These are phyloP conservation scores for Eleusine indica DNA, from an alignment of 176 grass and related monocot species.

Conservation along the genomic window DNA sequence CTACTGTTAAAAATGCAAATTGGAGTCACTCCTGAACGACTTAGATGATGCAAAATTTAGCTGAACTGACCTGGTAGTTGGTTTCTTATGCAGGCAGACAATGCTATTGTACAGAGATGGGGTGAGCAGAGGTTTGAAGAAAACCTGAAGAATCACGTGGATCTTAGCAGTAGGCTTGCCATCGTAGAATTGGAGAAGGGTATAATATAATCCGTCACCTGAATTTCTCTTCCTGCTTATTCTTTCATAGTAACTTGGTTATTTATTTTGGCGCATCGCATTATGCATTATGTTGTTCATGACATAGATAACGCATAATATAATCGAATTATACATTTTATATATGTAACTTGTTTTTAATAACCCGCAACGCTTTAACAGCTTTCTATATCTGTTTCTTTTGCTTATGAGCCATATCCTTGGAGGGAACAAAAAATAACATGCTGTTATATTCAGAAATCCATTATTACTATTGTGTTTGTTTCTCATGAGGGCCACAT, in stretches of 20 bases:
- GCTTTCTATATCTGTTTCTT: too few relatives aligned
- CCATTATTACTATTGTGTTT: background rate
- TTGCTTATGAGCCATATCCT: too few relatives aligned
- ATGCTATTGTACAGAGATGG: conserved; percentile 40
- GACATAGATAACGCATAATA: too few relatives aligned
- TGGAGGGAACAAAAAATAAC: too few relatives aligned
- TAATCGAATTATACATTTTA: too few relatives aligned
- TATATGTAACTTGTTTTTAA: too few relatives aligned
- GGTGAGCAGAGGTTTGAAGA: conserved; percentile 72
- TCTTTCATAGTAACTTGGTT: background rate
- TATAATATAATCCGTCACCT: conserved; percentile 28
- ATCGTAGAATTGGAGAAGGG: conserved; percentile 81
- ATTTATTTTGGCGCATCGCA: too few relatives aligned
- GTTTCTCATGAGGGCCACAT: too few relatives aligned
- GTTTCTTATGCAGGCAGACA: too few relatives aligned
- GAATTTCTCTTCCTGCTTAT: background rate
- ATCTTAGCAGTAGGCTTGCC: conserved; percentile 78
- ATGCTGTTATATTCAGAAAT: background rate
- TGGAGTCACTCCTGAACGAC: background rate
- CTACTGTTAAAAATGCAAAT: background rate
- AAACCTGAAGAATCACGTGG: conserved; percentile 86
- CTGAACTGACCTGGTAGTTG: too few relatives aligned
- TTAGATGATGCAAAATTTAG: background rate
- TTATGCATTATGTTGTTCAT: too few relatives aligned
- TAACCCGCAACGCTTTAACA: too few relatives aligned